Percentiles rank a stretch among this genome's conserved stretches.
These are phyloP conservation scores for Ophiostoma novo-ulmi DNA, from an alignment of 2,329 filamentous ascomycete species.

Conservation along the genomic window DNA sequence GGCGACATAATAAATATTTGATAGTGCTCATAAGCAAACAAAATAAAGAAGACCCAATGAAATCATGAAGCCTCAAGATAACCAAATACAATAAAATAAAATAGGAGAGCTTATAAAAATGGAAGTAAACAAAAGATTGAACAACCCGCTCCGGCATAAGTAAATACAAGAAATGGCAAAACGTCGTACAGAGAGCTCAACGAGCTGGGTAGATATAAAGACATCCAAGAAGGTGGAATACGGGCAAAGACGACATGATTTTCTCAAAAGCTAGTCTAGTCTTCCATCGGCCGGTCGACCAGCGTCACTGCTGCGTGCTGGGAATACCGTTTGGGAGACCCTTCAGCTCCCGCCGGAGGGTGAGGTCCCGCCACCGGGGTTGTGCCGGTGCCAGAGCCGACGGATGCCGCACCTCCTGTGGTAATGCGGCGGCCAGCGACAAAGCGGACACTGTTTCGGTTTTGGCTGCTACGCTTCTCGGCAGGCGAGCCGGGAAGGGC, in stretches of 20 bases:
- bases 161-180: background rate
- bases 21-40: conserved; percentile 3
- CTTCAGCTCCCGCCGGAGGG: conserved; percentile 15
- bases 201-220: conserved; percentile 3
- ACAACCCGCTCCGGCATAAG: conserved; percentile 7
- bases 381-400: conserved; percentile 28
- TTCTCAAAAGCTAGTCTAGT: conserved; percentile 40
- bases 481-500: conserved; percentile 17
- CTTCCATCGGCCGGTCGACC: conserved; percentile 73
- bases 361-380: background rate
- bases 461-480: conserved; percentile 62
- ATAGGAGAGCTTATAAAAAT: background rate
- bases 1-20: background rate
- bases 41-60: background rate
- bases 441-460: conserved; percentile 49
- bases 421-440: conserved; percentile 49
- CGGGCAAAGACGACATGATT: background rate
- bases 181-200: conserved; percentile 10
- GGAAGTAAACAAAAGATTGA: background rate
- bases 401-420: conserved; percentile 33
- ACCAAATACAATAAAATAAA: background rate
- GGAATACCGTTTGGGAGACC: conserved; percentile 25
- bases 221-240: background rate
- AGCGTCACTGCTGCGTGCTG: conserved; percentile 60
- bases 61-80: background rate